A percentile compares a stretch with the other conserved stretches of the same genome.
Evolutionary conservation across 2,329 filamentous ascomycete genomes (phyloP).

Genomic region (Thielaviopsis punctulata): DNA sequence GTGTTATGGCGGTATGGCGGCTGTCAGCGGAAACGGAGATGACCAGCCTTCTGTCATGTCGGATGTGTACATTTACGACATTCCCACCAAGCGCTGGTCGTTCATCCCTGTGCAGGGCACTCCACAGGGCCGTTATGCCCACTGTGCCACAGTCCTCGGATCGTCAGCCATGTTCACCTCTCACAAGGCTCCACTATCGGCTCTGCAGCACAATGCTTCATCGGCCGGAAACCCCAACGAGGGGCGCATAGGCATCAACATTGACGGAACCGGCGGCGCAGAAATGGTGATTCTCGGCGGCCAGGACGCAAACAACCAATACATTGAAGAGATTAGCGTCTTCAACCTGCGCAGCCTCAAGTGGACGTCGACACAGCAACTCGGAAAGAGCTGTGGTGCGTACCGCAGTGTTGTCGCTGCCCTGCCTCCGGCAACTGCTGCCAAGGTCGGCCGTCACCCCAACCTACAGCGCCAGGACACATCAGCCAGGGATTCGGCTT

Average conservation of each 20-base stretch:
- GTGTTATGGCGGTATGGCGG: slow-evolving; percentile 94
- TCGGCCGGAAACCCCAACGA: slow-evolving; percentile 62
- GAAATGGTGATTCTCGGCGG: slow-evolving; percentile 97
- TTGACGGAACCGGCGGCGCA: slow-evolving; percentile 80
- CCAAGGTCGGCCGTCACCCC: slow-evolving; percentile 48
- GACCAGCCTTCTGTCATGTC: slow-evolving; percentile 92
- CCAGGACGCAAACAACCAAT: slow-evolving; percentile 94
- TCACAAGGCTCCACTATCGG: slow-evolving; percentile 64
- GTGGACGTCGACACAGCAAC: slow-evolving; percentile 77
- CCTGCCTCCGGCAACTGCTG: slow-evolving; percentile 46
- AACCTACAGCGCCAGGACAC: slow-evolving; percentile 11
- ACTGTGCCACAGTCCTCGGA: slow-evolving; percentile 83
- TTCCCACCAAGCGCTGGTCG: slow-evolving; percentile 67
- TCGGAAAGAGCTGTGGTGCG: slow-evolving; percentile 86
- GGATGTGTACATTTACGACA: slow-evolving; percentile 91
- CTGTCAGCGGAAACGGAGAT: slow-evolving; percentile 25
- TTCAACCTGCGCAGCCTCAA: slow-evolving; percentile 91
- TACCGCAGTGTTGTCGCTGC: slow-evolving; percentile 92
- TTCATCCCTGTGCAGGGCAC: slow-evolving; percentile 63
- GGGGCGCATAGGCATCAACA: slow-evolving; percentile 69
- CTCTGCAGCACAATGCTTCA: slow-evolving; percentile 76
- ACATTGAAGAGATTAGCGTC: slow-evolving; percentile 96
- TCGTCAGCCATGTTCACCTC: slow-evolving; percentile 80
- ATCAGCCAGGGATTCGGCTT: slow-evolving; percentile 34
- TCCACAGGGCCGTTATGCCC: slow-evolving; percentile 87